phyloP scores from a whole-genome alignment of 2,329 filamentous ascomycete genomes.

The Bipolaris gigantea region DNA sequence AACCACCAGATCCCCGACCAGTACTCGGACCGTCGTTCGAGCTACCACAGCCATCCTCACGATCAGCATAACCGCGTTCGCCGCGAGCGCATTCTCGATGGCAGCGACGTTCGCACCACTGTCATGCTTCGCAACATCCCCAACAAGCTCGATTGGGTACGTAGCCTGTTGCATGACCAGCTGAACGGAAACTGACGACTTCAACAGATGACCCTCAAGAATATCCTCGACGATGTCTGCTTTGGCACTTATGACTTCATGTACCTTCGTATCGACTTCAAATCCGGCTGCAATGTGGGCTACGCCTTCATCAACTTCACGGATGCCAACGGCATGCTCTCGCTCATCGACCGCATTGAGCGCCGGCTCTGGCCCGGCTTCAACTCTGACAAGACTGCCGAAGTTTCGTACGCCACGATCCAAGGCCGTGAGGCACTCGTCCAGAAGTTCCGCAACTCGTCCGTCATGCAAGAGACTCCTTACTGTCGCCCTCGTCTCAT shows the following conservation, averaged over 20 bases:
- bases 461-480: constrained; percentile 84
- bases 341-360: constrained; percentile 37
- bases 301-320: constrained; percentile 98
- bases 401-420: constrained; percentile 95
- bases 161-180: constrained; percentile 11
- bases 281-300: constrained; percentile 68
- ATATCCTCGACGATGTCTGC: constrained; percentile 75
- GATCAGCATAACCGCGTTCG: constrained; percentile 47
- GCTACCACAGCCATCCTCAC: constrained; percentile 18
- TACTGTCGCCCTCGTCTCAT: constrained; percentile 78
- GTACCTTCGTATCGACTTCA: constrained; percentile 78
- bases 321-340: constrained; percentile 56
- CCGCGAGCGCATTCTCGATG: constrained; percentile 44
- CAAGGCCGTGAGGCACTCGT: constrained; percentile 90
- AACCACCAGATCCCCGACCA: not conserved
- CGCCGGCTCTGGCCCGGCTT: constrained; percentile 68
- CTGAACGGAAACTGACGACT: constrained; percentile 17
- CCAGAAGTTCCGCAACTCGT: constrained; percentile 95
- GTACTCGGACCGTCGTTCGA: constrained; percentile 1
- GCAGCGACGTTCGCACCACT: constrained; percentile 54
- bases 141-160: constrained; percentile 74
- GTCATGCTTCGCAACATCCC: constrained; percentile 96
- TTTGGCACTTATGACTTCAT: constrained; percentile 90
- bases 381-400: constrained; percentile 80
- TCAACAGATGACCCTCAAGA: constrained; percentile 59